These are phyloP conservation scores for Edaphochlamys debaryana DNA, from an alignment of 139 green algal species.

Conservation along the genomic window DNA sequence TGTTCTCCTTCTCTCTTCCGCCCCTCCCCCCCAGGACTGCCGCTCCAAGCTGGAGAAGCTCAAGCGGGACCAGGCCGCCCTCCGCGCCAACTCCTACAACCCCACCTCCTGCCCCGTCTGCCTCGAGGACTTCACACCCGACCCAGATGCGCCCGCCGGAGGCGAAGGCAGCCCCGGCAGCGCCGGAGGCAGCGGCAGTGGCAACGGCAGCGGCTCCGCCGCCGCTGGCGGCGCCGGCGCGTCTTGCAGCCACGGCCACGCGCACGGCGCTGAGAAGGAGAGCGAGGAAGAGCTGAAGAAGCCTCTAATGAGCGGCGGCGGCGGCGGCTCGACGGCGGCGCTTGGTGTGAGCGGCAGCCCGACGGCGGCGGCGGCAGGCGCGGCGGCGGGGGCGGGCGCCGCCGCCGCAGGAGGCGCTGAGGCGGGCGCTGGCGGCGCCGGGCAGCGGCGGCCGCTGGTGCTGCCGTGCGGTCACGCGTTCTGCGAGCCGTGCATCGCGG, in stretches of 20 bases:
- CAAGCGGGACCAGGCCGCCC: constrained; percentile 51
- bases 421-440: background rate
- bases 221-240: no score
- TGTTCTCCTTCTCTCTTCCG: no score
- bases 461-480: constrained; percentile 74
- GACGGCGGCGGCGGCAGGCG: background rate
- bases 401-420: background rate
- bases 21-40: constrained; percentile 40
- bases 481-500: constrained; percentile 73
- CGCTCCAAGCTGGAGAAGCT: constrained; percentile 50
- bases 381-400: background rate
- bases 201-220: no score
- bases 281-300: background rate
- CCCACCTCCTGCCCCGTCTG: constrained; percentile 63
- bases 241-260: no score
- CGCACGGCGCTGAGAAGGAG: background rate
- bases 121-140: constrained; percentile 56
- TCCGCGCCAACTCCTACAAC: constrained; percentile 39
- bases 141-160: background rate
- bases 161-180: background rate
- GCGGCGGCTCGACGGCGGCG: background rate
- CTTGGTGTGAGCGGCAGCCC: background rate
- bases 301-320: background rate
- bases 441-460: constrained; percentile 38
- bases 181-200: background rate